Conservation (phyloP, 352 stramenopile genomes). For the Pythium brachiatum region DNA sequence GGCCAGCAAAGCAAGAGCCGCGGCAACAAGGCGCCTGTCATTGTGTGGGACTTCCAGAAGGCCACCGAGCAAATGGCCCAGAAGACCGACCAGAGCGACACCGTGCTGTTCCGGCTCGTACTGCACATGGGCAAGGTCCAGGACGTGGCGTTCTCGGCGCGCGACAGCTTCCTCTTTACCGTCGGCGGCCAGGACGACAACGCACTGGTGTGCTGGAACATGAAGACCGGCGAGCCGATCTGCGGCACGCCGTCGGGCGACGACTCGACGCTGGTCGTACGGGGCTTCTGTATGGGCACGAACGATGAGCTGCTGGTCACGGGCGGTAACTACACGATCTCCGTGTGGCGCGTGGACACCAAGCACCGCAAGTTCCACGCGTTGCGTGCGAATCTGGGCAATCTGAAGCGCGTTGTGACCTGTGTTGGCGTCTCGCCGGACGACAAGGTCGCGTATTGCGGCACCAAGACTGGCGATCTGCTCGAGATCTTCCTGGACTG, state of each 20-base stretch:
- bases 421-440: constrained; percentile 92
- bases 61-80: constrained; percentile 69
- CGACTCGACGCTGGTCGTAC: constrained; percentile 88
- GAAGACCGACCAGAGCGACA: constrained; percentile 65
- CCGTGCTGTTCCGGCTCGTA: constrained; percentile 89
- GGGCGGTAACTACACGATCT: constrained; percentile 92
- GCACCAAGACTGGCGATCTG: constrained; percentile 95
- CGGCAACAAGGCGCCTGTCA: constrained; percentile 93
- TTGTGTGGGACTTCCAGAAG: constrained; percentile 93
- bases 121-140: constrained; percentile 96
- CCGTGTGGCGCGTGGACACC: constrained; percentile 86
- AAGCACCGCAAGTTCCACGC: constrained; percentile 92
- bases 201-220: constrained; percentile 95
- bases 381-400: constrained; percentile 93
- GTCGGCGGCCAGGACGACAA: constrained; percentile 97
- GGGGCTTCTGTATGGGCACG: constrained; percentile 76
- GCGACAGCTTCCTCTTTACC: constrained; percentile 89
- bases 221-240: constrained; percentile 84
- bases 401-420: constrained; percentile 91
- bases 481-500: constrained; percentile 94
- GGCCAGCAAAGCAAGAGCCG: constrained; percentile 91
- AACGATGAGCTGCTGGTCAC: constrained; percentile 95
- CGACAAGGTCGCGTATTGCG: constrained; percentile 92
- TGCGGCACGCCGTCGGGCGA: constrained; percentile 92
- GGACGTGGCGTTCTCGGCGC: constrained; percentile 87